Evolutionary conservation across 106 monocot genomes (phyloP), one percentile per base, ranked within the genome.

Genomic region (Platanthera zijinensis): DNA sequence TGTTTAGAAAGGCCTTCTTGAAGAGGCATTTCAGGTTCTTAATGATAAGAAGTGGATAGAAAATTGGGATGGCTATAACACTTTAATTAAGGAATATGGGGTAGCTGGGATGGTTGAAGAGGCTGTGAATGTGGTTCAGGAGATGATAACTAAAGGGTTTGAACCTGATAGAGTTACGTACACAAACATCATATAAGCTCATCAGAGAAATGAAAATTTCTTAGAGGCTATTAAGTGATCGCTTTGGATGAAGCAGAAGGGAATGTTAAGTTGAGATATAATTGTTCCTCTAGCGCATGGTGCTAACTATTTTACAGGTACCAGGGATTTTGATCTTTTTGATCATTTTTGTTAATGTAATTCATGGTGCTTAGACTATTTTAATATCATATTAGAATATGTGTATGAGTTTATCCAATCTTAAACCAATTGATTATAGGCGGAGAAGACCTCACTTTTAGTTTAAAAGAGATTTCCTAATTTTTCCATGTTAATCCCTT

Each of bases 191-290:
- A 86, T 96, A 8, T 7, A 73, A 53, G 93, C 93, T 66, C 88
- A 93, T 53, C 96, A 90, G 70, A 89, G 90, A 61, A 96, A 96
- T 78, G 96, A 96, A 51, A 89, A 89, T 61, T 97, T 84, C 66
- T 78, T 93, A 25, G 96, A 97, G 71, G 91, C 96, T 39, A 93
- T 97, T 69, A 97, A 97, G 49, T 97, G 94, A 94, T 93, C 93
- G 69, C 93, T 94, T 53, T 97, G 96, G 91, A 93, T 97, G 96
- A 94, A 91, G 82, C 93, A 97, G 73, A 80, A 80, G 69, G 86
- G 84, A 61, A 52, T 78, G 57, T 72, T 71, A 6, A 48, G 81
- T 39, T 86, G 74, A 77, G 47, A 75, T 50, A 52, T 57, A 45
- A 73, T 22, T 45, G 51, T 7, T 73, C 5, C n/a, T 52, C 19